phyloP scores from a whole-genome alignment of 495 filamentous ascomycete genomes.

The Penicillium maclennaniae region DNA sequence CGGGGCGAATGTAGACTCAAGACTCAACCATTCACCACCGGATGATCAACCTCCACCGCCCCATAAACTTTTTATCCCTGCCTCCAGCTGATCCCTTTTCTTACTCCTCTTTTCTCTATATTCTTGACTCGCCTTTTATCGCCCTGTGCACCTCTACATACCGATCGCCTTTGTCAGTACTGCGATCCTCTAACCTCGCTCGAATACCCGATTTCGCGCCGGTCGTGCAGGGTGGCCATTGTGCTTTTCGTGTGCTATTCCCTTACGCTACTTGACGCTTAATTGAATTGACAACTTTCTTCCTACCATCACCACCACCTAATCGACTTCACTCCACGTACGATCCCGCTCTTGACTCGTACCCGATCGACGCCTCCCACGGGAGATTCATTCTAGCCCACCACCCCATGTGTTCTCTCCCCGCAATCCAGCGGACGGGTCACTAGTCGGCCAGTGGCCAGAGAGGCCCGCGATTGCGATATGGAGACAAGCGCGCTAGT shows the following conservation, averaged over 20 bases:
- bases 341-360: constrained; percentile 8
- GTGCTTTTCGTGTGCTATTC: neutral
- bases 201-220: constrained; percentile 16
- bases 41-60: constrained; percentile 17
- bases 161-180: constrained; percentile 3
- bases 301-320: neutral
- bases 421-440: constrained; percentile 8
- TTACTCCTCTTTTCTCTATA: constrained; percentile 5
- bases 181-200: constrained; percentile 2
- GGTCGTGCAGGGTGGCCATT: constrained; percentile 22
- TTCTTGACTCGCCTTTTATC: neutral
- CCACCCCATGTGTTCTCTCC: constrained; percentile 19
- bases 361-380: constrained; percentile 6
- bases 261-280: neutral
- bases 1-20: constrained; percentile 2
- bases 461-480: constrained; percentile 12
- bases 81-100: constrained; percentile 14
- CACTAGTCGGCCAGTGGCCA: constrained; percentile 11
- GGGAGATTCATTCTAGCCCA: constrained; percentile 4
- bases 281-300: neutral
- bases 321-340: neutral
- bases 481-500: constrained; percentile 16
- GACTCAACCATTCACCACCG: neutral
- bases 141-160: neutral
- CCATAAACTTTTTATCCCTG: constrained; percentile 12